These are phyloP conservation scores for Sporothrix euskadiensis DNA, from an alignment of 2,329 filamentous ascomycete genomes.

Conservation along the genomic window DNA sequence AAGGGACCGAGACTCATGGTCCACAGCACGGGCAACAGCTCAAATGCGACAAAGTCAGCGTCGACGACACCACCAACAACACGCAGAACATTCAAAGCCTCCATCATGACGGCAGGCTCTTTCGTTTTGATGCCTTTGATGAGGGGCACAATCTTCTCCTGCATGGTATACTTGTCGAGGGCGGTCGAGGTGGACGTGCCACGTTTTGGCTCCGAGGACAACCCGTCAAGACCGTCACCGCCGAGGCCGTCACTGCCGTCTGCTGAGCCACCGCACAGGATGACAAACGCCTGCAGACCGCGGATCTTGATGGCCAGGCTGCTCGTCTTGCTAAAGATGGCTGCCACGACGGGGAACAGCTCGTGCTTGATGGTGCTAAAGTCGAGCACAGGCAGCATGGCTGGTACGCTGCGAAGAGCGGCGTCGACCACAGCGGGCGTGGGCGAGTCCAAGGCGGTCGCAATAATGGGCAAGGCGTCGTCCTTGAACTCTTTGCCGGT, in stretches of 20 bases:
- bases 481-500: slow-evolving; percentile 94
- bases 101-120: slow-evolving; percentile 96
- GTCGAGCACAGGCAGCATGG: slow-evolving; percentile 84
- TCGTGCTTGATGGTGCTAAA: slow-evolving; percentile 98
- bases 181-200: slow-evolving; percentile 67
- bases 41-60: slow-evolving; percentile 86
- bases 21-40: slow-evolving; percentile 89
- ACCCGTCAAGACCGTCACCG: slow-evolving; percentile 74
- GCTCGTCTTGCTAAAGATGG: slow-evolving; percentile 88
- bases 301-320: slow-evolving; percentile 94
- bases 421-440: slow-evolving; percentile 89
- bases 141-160: slow-evolving; percentile 92
- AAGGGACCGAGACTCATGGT: slow-evolving; percentile 86
- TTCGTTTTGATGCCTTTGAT: slow-evolving; percentile 95
- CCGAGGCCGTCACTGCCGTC: slow-evolving; percentile 52
- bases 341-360: slow-evolving; percentile 86
- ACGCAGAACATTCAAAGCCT: slow-evolving; percentile 78
- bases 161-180: slow-evolving; percentile 95
- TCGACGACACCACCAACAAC: slow-evolving; percentile 83
- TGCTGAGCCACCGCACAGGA: slow-evolving; percentile 76
- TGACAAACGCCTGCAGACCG: slow-evolving; percentile 84
- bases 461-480: slow-evolving; percentile 82
- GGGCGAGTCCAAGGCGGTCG: slow-evolving; percentile 80
- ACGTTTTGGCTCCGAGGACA: slow-evolving; percentile 58
- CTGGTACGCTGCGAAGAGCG: slow-evolving; percentile 73